Evolutionary conservation across 169 alveolate genomes (phyloP).

Genomic region (Eimeria mitis): DNA sequence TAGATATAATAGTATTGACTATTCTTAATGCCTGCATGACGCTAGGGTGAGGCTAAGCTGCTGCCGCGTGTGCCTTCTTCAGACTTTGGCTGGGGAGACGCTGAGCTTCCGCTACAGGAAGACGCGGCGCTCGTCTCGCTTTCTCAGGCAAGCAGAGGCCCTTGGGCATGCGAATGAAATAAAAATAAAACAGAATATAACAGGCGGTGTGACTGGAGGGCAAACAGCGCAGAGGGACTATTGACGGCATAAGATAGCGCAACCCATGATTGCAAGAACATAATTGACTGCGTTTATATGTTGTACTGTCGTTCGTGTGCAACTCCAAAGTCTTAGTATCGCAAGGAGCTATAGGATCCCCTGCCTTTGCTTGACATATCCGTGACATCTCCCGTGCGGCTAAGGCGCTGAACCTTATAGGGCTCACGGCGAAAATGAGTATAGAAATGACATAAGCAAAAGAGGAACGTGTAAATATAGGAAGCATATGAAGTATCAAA

Average conservation of each 20-base stretch:
- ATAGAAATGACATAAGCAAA: not conserved
- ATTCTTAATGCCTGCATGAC: not conserved
- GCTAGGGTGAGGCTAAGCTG: not conserved
- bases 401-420: not conserved
- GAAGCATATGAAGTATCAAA: not conserved
- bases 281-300: not conserved
- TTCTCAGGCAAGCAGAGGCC: conserved; percentile 83
- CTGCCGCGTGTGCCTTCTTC: not conserved
- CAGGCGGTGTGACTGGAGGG: not conserved
- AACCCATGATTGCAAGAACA: not conserved
- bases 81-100: conserved; percentile 91
- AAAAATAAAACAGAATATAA: not conserved
- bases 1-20: not conserved
- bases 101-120: conserved; percentile 91
- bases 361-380: not conserved
- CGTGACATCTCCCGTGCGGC: no score
- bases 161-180: not conserved
- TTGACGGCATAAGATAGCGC: not conserved
- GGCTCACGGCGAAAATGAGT: not conserved
- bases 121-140: conserved; percentile 90
- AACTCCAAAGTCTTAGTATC: not conserved
- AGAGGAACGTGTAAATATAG: not conserved
- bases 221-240: not conserved
- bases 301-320: not conserved
- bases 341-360: not conserved